Evolutionary conservation across 257 asterid species (phyloP), one percentile per base, ranked within the genome.

Genomic region (Jacaranda copaia): DNA sequence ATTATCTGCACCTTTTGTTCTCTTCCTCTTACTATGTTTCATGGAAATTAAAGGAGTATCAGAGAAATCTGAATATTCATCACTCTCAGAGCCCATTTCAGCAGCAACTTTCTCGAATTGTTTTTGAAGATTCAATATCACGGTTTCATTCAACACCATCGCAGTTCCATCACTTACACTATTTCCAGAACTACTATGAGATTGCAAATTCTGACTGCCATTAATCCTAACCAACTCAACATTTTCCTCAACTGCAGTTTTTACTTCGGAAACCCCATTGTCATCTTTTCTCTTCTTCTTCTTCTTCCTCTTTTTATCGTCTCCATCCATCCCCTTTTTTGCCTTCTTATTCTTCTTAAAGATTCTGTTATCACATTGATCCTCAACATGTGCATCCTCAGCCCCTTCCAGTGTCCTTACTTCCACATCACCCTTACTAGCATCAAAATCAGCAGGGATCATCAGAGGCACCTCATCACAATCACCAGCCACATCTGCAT

Each of bases 41-140:
- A 76, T 49, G 1, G 87, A 46, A 48, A 76, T 51, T 61, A 74
- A 1, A 72, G 93, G 89, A 19, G 84, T 63, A 66, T 53, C 81
- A 51, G 59, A 51, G 70, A 83, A 70, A 55, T 78, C 85, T 3
- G 69, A 68, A 75, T 82, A 87, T 9, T 85, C 87, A 2, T 81
- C 89, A 66, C 57, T 77, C 0, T 70, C 82, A 4, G 86, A 82
- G 78, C 78, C 88, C 70, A 69, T 60, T 76, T 88, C 97, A 18
- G 96, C 90, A 67, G 97, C 97, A 73, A 91, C 95, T 78, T 82
- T 90, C 88, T 93, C 99, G 56, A 96, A 93, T 66, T 93, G 93
- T 64, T 81, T 85, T 83, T 88, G 99, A 83, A 96, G 97, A 87
- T 91, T 96, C 70, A 91, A 79, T 79, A 93, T 89, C 81, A 87